A percentile compares a stretch with the other conserved stretches of the same genome.
Evolutionary conservation across 2,329 filamentous ascomycete genomes (phyloP).

Genomic region (Tolypocladium pustulatum): DNA sequence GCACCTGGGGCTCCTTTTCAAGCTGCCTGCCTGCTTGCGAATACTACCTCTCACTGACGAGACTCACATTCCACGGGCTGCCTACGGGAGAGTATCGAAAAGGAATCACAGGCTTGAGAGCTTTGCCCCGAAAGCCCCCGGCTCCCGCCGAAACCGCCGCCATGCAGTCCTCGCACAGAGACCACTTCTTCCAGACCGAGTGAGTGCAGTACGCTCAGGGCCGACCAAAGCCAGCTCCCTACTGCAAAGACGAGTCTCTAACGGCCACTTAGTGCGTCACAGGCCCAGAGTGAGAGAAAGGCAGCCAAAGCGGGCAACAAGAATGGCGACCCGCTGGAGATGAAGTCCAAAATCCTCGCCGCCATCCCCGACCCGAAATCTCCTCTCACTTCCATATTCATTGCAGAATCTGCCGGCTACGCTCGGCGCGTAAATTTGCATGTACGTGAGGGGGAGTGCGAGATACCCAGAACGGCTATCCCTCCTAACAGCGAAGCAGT

Average conservation of each 20-base stretch:
- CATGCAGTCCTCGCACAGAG: slow-evolving; percentile 61
- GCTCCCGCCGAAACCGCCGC: slow-evolving; percentile 21
- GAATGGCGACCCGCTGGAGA: slow-evolving; percentile 66
- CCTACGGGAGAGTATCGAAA: not conserved
- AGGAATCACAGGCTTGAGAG: not conserved
- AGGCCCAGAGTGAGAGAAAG: slow-evolving; percentile 45
- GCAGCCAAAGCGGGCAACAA: slow-evolving; percentile 64
- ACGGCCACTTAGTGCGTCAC: slow-evolving; percentile 30
- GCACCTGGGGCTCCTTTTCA: not conserved
- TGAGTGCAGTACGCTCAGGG: slow-evolving; percentile 31
- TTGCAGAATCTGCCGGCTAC: slow-evolving; percentile 80
- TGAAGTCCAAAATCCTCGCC: slow-evolving; percentile 80
- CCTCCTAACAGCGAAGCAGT: slow-evolving; percentile 10
- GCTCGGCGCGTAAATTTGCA: slow-evolving; percentile 50
- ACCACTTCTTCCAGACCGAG: slow-evolving; percentile 91
- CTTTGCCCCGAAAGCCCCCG: too few relatives aligned
- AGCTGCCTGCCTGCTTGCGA: not conserved
- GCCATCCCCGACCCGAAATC: slow-evolving; percentile 57
- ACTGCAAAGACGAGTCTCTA: not conserved
- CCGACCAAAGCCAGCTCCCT: not conserved
- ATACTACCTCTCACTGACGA: not conserved
- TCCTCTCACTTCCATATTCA: slow-evolving; percentile 49
- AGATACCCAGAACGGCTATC: too few relatives aligned
- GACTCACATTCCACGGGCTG: not conserved
- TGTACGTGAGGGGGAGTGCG: slow-evolving; percentile 2